Conservation (phyloP, 805 yeast genomes). For the Torulaspora gathmanii region DNA sequence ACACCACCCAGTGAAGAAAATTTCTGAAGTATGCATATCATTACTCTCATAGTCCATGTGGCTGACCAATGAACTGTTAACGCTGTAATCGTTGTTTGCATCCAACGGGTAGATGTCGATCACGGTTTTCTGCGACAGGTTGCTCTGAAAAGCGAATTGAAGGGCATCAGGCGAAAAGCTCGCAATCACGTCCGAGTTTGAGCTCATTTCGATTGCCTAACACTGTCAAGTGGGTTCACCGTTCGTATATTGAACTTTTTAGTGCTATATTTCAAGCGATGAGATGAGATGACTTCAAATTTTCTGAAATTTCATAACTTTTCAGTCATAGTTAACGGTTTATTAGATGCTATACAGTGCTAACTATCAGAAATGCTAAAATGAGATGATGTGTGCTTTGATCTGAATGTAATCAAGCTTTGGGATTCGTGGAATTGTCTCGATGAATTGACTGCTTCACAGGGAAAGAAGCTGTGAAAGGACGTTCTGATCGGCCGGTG, state of each 20-base stretch:
- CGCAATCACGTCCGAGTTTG: conserved; percentile 21
- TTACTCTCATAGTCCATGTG: conserved; percentile 33
- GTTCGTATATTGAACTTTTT: not conserved
- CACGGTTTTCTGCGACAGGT: conserved; percentile 33
- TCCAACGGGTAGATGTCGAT: conserved; percentile 35
- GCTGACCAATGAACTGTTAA: conserved; percentile 31
- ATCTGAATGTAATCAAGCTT: not conserved
- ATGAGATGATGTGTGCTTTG: not conserved
- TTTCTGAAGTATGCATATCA: conserved; percentile 28
- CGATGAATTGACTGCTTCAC: not conserved
- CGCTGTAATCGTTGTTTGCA: conserved; percentile 21
- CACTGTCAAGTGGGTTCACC: not conserved
- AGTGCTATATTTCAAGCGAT: conserved; percentile 12
- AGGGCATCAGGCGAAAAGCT: conserved; percentile 31
- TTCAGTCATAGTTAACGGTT: conserved; percentile 7
- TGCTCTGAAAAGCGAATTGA: conserved; percentile 35
- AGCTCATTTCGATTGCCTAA: conserved; percentile 13
- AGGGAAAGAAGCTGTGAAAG: conserved; percentile 6
- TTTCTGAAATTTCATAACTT: conserved; percentile 6
- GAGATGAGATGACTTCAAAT: conserved; percentile 20
- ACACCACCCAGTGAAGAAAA: conserved; percentile 31
- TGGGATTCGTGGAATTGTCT: not conserved
- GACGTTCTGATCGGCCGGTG: conserved; percentile 35
- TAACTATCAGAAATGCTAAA: conserved; percentile 1
- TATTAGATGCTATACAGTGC: not conserved